Conservation (phyloP, 2,329 filamentous ascomycete genomes). For the Sclerotinia subarctica region DNA sequence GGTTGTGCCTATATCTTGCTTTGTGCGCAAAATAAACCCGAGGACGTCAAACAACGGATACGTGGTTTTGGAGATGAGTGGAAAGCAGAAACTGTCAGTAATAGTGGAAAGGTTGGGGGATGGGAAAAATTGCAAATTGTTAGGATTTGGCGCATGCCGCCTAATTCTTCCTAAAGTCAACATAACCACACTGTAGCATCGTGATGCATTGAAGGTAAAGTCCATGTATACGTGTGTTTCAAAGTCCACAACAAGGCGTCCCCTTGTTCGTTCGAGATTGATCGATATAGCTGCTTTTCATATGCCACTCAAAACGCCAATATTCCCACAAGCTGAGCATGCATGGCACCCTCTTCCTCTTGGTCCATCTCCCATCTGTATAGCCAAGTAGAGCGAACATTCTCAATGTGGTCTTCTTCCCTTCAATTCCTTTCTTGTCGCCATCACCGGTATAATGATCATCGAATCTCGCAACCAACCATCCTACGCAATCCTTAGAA, state of each 20-base stretch:
- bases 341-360: slow-evolving; percentile 10
- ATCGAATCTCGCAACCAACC: not conserved
- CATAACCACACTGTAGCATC: not conserved
- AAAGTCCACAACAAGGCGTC: not conserved
- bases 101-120: slow-evolving; percentile 81
- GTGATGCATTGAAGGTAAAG: not conserved
- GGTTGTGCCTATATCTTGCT: slow-evolving; percentile 88
- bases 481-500: slow-evolving; percentile 25
- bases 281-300: slow-evolving; percentile 23
- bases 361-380: slow-evolving; percentile 1
- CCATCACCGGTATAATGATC: slow-evolving; percentile 10
- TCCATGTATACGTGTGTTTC: not conserved
- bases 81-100: slow-evolving; percentile 73
- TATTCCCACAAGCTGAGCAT: slow-evolving; percentile 20
- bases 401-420: not conserved
- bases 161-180: slow-evolving; percentile 6
- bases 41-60: slow-evolving; percentile 64
- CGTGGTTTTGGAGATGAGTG: slow-evolving; percentile 58
- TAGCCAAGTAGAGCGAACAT: slow-evolving; percentile 8
- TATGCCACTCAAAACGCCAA: slow-evolving; percentile 29
- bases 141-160: slow-evolving; percentile 65
- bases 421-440: not conserved
- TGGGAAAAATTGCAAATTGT: slow-evolving; percentile 94
- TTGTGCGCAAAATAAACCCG: slow-evolving; percentile 86
- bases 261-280: slow-evolving; percentile 15